Evolutionary conservation across 306 rosid species (phyloP).

Genomic region (Trifolium dubium): DNA sequence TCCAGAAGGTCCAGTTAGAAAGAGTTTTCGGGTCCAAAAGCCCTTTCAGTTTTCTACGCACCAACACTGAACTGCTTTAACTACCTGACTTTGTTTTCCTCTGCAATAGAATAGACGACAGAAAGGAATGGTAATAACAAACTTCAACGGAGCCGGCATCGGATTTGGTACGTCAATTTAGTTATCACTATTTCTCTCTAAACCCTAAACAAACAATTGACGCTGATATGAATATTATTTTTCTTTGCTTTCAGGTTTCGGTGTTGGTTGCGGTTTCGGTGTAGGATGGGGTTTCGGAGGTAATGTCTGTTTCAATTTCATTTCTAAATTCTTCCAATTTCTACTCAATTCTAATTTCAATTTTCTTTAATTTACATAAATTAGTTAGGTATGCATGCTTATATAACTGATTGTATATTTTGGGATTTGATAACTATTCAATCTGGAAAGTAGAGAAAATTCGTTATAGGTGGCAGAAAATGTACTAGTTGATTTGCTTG

Average conservation of each 20-base stretch:
- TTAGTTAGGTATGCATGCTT: not conserved
- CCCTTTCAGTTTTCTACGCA: not conserved
- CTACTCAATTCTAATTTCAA: not conserved
- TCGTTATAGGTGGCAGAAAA: no score
- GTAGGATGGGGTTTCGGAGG: constrained; percentile 99
- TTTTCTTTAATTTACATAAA: not conserved
- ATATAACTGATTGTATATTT: constrained; percentile 12
- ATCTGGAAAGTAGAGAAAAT: no score
- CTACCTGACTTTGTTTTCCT: no score
- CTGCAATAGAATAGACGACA: no score
- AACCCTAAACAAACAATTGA: not conserved
- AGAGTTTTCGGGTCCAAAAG: no score
- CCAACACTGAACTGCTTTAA: no score
- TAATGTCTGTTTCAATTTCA: constrained; percentile 43
- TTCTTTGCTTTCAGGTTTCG: constrained; percentile 66
- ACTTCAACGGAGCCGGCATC: constrained; percentile 81
- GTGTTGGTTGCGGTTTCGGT: constrained; percentile 94
- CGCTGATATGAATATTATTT: not conserved
- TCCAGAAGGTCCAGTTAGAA: no score
- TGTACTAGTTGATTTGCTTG: no score
- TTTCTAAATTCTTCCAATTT: not conserved
- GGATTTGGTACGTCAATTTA: constrained; percentile 72
- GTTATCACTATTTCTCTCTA: constrained; percentile 1
- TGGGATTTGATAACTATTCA: not conserved
- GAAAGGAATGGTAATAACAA: constrained; percentile 74